These are phyloP conservation scores for Haematococcus lacustris DNA, from an alignment of 139 green algal species.

Conservation along the genomic window DNA sequence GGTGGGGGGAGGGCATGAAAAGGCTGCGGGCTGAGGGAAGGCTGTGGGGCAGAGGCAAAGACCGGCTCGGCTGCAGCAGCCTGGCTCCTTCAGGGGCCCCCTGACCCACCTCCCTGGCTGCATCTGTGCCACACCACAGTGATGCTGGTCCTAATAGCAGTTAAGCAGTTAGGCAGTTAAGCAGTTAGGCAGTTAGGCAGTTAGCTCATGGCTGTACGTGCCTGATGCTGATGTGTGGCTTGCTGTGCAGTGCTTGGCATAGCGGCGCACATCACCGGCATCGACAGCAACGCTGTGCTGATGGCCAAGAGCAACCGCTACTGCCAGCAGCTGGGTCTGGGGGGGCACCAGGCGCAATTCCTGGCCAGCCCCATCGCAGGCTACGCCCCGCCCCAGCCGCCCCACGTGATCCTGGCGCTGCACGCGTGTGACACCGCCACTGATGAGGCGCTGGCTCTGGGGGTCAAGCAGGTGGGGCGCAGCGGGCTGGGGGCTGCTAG, in stretches of 20 bases:
- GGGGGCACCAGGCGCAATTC: not conserved
- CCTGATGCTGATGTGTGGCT: too few species aligned
- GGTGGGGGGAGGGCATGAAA: too few species aligned
- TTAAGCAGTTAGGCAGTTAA: too few species aligned
- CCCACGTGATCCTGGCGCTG: constrained; percentile 53
- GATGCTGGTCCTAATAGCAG: too few species aligned
- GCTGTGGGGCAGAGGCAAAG: too few species aligned
- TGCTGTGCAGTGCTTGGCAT: constrained; percentile 12
- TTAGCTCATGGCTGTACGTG: too few species aligned
- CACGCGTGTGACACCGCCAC: constrained; percentile 68
- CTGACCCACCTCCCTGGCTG: too few species aligned
- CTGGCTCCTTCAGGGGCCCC: too few species aligned
- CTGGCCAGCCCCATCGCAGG: not conserved
- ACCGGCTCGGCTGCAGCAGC: too few species aligned
- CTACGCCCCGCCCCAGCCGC: constrained; percentile 9
- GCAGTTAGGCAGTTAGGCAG: too few species aligned
- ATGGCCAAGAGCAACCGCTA: constrained; percentile 30
- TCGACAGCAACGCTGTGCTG: constrained; percentile 46
- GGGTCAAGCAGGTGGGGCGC: constrained; percentile 31
- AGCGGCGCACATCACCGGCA: constrained; percentile 25
- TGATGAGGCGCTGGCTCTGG: constrained; percentile 50
- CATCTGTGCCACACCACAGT: too few species aligned
- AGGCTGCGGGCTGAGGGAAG: too few species aligned
- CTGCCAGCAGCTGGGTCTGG: constrained; percentile 16
- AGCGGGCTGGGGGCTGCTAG: not conserved